Evolutionary conservation across 2,329 filamentous ascomycete genomes (phyloP), one percentile per base, ranked within the genome.

Genomic region (Aspergillus vadensis): DNA sequence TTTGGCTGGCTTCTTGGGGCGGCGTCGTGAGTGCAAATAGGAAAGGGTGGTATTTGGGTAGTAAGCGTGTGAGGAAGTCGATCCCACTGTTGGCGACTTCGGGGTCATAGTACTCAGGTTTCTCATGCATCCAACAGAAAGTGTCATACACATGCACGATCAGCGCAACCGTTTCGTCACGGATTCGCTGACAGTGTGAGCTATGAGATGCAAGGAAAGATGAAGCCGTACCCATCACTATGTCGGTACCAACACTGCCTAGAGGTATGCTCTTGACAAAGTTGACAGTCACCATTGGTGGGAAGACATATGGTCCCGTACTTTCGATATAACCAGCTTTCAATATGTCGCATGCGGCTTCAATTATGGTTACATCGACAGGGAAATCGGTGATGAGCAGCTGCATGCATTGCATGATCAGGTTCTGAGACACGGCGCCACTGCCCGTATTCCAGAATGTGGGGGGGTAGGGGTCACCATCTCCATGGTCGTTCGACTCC

Each of bases 251-350:
- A 6, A 76, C 68, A 55, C 72, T 76, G 5, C 76, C 72, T 19
- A 77, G 63, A 17, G 76, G 75, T 53, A 79, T 71, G 50, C 72
- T 73, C 56, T 72, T 76, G 44, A 81, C 74, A 49, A 81, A 78
- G 21, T 74, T 71, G 21, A 77, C 74, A 3, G 74, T 79, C 47
- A 78, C 65, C n/a, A 70, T 65, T 2, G 78, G 74, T 19, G 76
- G 71, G 57, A 81, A 78, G 19, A 80, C 78, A 59, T 77, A 81
- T 10, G 76, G 76, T 0, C 78, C 78, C 0, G 73, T 75, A 21
- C 67, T 70, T 60, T 81, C 79, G 4, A 79, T 80, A 60, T 77
- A 81, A 3, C 79, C 79, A 10, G 79, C 78, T 63, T 76, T 79
- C 39, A 81, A 65, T 19, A 81, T 76, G 53, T 80, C 78, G 63